phyloP scores from a whole-genome alignment of 352 stramenopile species.

The Phytophthora tubulina region DNA sequence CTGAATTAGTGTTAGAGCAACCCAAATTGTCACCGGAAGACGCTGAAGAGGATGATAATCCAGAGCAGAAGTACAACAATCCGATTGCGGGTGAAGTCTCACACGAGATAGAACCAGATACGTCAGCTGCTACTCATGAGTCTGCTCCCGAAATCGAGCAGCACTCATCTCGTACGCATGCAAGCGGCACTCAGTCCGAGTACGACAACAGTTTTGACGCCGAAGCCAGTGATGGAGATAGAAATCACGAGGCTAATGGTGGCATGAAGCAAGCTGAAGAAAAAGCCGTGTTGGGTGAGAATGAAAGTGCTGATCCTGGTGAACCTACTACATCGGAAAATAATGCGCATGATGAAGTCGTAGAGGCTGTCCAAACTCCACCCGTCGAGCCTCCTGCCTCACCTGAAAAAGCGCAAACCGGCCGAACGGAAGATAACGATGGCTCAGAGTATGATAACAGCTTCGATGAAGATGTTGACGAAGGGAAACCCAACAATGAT shows the following conservation, averaged over 20 bases:
- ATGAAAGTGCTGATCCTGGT: background rate
- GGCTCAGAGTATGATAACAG: conserved; percentile 59
- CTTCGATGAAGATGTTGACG: conserved; percentile 55
- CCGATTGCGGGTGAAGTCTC: background rate
- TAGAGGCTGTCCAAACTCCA: background rate
- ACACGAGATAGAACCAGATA: background rate
- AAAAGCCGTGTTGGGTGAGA: background rate
- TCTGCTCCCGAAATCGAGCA: background rate
- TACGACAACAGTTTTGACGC: conserved; percentile 66
- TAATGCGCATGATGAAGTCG: background rate
- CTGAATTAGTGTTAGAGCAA: background rate
- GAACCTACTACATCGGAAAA: conserved; percentile 5
- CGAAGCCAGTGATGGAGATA: conserved; percentile 25
- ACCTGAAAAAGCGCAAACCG: conserved; percentile 16
- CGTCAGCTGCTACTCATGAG: background rate
- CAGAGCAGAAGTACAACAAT: conserved; percentile 6
- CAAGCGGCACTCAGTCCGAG: conserved; percentile 30
- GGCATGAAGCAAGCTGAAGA: background rate
- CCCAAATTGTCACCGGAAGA: background rate
- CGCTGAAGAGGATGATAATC: background rate
- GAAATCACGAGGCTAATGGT: background rate
- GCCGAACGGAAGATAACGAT: conserved; percentile 24
- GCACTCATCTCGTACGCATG: conserved; percentile 12
- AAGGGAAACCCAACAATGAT: conserved; percentile 9
- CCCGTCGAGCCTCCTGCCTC: background rate